These are phyloP conservation scores for Sporothrix luriei DNA, from an alignment of 2,329 filamentous ascomycete species.

Conservation along the genomic window DNA sequence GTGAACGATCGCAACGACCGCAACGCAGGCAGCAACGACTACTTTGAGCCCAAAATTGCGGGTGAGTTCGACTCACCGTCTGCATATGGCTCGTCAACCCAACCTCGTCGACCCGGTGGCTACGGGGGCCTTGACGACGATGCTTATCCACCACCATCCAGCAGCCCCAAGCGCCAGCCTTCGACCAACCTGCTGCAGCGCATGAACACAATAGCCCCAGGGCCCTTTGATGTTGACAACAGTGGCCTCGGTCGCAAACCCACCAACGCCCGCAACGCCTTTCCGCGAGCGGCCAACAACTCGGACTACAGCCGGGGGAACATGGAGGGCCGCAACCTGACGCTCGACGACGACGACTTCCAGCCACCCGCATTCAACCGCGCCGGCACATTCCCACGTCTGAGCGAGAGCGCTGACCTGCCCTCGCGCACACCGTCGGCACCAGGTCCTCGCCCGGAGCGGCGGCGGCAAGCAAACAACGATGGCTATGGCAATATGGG, in stretches of 20 bases:
- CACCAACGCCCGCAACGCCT: conserved; percentile 21
- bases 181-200: conserved; percentile 56
- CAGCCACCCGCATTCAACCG: conserved; percentile 48
- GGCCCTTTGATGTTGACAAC: conserved; percentile 60
- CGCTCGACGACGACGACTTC: conserved; percentile 47
- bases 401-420: conserved; percentile 44
- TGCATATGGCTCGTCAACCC: conserved; percentile 37
- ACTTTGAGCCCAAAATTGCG: conserved; percentile 52
- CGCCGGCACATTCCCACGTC: conserved; percentile 58
- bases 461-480: conserved; percentile 39
- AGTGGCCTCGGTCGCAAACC: conserved; percentile 31
- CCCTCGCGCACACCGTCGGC: conserved; percentile 53
- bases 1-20: conserved; percentile 42
- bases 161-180: conserved; percentile 52
- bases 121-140: conserved; percentile 54
- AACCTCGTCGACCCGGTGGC: conserved; percentile 48
- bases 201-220: conserved; percentile 67
- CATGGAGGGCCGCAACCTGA: conserved; percentile 53
- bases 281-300: conserved; percentile 12
- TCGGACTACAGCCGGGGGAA: conserved; percentile 46
- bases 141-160: conserved; percentile 46
- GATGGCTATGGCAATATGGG: conserved; percentile 15
- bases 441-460: conserved; percentile 49
- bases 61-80: conserved; percentile 48
- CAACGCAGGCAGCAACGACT: conserved; percentile 47